These are phyloP conservation scores for Penicillium digitatum DNA, from an alignment of 2,329 filamentous ascomycete genomes.

Conservation along the genomic window DNA sequence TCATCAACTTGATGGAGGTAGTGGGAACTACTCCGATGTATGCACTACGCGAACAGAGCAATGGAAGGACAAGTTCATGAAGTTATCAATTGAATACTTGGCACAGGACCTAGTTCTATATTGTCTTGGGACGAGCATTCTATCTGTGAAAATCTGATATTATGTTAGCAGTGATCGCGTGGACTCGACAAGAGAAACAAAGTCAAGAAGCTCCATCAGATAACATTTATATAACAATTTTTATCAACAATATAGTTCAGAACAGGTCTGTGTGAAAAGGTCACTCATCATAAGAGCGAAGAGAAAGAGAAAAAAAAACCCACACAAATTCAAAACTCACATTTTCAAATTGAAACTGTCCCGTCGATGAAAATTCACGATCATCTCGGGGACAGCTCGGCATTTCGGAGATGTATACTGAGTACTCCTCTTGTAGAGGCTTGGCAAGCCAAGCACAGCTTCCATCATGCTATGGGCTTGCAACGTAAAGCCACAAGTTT, in stretches of 20 bases:
- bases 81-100: not conserved
- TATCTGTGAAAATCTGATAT: not conserved
- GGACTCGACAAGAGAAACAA: constrained; percentile 9
- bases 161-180: constrained; percentile 16
- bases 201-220: constrained; percentile 40
- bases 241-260: constrained; percentile 60
- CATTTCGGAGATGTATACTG: not conserved
- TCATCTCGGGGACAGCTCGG: not conserved
- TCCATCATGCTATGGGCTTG: constrained; percentile 45
- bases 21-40: not conserved
- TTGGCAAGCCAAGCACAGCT: constrained; percentile 75
- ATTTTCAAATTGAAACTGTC: not conserved
- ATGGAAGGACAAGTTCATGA: not conserved
- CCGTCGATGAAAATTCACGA: not conserved
- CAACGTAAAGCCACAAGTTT: not conserved
- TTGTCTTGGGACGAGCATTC: not conserved
- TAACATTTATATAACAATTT: constrained; percentile 39
- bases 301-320: not conserved
- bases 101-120: not conserved
- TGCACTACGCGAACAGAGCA: not conserved
- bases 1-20: not conserved
- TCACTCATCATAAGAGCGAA: constrained; percentile 8
- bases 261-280: constrained; percentile 31
- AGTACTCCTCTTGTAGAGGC: constrained; percentile 44
- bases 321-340: constrained; percentile 8